A percentile compares a stretch with the other conserved stretches of the same genome.
These are phyloP conservation scores for Cucurbita pepo DNA, from an alignment of 306 rosid genomes.

Conservation along the genomic window DNA sequence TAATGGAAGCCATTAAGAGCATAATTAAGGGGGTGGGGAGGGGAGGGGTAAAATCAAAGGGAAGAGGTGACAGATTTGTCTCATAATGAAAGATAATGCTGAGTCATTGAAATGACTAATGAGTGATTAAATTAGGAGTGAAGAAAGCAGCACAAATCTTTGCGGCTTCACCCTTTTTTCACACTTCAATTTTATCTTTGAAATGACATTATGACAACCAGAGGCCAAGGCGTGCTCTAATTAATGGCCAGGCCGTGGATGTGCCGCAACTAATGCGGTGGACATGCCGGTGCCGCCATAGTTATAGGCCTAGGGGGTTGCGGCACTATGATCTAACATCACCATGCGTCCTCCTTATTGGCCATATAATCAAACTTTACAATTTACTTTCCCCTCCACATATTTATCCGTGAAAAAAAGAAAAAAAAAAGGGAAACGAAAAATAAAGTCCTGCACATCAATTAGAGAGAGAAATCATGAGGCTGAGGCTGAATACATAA, in stretches of 20 bases:
- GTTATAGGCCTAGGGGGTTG: not conserved
- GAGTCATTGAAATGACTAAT: not conserved
- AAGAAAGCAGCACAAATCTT: not conserved
- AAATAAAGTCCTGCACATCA: no score
- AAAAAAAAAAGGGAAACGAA: no score
- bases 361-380: not conserved
- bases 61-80: not conserved
- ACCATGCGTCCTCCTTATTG: not conserved
- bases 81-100: not conserved
- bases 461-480: no score
- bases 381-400: no score
- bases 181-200: not conserved
- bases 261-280: not conserved
- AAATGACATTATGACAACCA: not conserved
- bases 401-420: no score
- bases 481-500: no score
- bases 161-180: not conserved
- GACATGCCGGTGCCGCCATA: not conserved
- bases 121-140: not conserved
- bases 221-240: not conserved
- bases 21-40: no score
- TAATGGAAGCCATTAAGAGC: no score
- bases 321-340: not conserved
- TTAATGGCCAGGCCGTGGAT: not conserved
- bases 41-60: not conserved